phyloP scores from a whole-genome alignment of 768 basidiomycete species.

The Hericium rajendrae region DNA sequence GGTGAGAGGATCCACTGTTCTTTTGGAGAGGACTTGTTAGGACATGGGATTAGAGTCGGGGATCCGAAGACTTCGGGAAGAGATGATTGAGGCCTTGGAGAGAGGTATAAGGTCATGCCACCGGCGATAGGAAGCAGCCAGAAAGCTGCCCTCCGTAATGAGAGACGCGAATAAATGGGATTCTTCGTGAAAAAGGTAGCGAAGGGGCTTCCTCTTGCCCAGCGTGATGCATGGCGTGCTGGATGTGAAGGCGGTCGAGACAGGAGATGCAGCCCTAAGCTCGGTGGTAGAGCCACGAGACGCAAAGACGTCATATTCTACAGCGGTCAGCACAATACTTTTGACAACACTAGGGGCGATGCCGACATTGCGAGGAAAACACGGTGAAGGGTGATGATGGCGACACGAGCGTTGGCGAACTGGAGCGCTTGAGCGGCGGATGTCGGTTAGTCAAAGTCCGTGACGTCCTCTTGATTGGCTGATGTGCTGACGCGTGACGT shows the following conservation, averaged over 20 bases:
- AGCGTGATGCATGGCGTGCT: constrained; percentile 21
- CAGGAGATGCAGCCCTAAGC: constrained; percentile 19
- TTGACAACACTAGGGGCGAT: not conserved
- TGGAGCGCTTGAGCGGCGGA: not conserved
- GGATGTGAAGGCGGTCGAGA: constrained; percentile 1
- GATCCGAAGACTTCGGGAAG: constrained; percentile 42
- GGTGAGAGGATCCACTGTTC: constrained; percentile 52
- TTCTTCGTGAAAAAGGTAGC: constrained; percentile 27
- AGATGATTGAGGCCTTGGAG: constrained; percentile 32
- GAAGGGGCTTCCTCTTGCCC: constrained; percentile 16
- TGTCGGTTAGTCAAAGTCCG: not conserved
- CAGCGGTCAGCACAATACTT: no score
- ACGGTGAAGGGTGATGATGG: not conserved
- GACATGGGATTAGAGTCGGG: constrained; percentile 38
- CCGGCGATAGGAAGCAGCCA: constrained; percentile 53
- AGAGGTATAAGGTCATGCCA: constrained; percentile 41
- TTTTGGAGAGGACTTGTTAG: constrained; percentile 9
- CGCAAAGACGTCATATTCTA: constrained; percentile 16
- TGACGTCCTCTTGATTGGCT: not conserved
- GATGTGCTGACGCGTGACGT: not conserved
- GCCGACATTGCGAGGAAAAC: constrained; percentile 4
- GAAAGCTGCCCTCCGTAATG: constrained; percentile 22
- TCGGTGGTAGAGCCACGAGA: constrained; percentile 17
- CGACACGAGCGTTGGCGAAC: not conserved
- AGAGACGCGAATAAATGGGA: constrained; percentile 20